These are phyloP conservation scores for Cladosporium sp. DNA, from an alignment of 2,329 filamentous ascomycete species.

Conservation along the genomic window DNA sequence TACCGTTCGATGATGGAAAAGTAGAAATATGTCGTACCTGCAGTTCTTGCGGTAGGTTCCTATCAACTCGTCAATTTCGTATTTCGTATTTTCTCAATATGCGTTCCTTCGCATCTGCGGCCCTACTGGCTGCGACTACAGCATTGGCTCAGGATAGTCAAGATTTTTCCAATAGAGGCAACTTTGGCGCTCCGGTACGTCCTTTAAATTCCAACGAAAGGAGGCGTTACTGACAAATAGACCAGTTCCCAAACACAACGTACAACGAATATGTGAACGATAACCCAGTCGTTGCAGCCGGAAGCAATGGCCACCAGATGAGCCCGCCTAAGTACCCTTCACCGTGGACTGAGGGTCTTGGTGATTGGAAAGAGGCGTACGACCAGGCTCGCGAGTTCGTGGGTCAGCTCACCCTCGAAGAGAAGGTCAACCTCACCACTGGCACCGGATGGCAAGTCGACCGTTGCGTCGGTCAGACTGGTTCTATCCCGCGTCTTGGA, in stretches of 20 bases:
- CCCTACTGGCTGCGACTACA: slow-evolving; percentile 3
- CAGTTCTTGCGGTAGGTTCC: not conserved
- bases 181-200: slow-evolving; percentile 7
- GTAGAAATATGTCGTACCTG: not conserved
- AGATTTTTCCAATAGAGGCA: slow-evolving; percentile 7
- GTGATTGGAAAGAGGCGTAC: slow-evolving; percentile 38
- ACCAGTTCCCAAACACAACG: slow-evolving; percentile 21
- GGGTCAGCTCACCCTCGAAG: slow-evolving; percentile 26
- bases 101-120: slow-evolving; percentile 5
- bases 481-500: slow-evolving; percentile 64
- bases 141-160: slow-evolving; percentile 1
- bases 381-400: slow-evolving; percentile 27
- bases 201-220: no score
- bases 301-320: slow-evolving; percentile 20
- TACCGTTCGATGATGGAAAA: not conserved
- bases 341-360: slow-evolving; percentile 32
- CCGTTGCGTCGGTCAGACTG: slow-evolving; percentile 69
- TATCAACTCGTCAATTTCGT: not conserved
- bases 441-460: slow-evolving; percentile 55
- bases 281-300: slow-evolving; percentile 21
- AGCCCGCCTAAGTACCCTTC: slow-evolving; percentile 25
- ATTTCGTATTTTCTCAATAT: not conserved
- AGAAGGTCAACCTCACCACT: slow-evolving; percentile 32
- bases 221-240: not conserved
- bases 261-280: slow-evolving; percentile 22